phyloP scores from a whole-genome alignment of 768 basidiomycete species.

The Suillus paluster region DNA sequence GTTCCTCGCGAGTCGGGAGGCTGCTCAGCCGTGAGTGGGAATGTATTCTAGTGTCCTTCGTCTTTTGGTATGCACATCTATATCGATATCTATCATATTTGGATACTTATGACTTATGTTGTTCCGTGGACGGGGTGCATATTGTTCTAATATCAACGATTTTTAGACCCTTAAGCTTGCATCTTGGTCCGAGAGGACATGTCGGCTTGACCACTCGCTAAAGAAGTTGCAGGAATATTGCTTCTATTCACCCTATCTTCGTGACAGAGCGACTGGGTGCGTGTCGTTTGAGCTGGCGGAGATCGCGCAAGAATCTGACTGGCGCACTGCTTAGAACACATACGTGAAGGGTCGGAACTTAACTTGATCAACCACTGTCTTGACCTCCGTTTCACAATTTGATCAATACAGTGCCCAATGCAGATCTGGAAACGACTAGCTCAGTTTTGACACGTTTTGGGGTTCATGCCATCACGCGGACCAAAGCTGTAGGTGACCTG shows the following conservation, averaged over 20 bases:
- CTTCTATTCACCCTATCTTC: not conserved
- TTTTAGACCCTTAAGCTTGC: not conserved
- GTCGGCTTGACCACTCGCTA: not conserved
- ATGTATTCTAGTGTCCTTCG: not conserved
- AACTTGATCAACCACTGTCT: not conserved
- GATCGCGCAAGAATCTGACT: not conserved
- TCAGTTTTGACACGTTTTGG: not conserved
- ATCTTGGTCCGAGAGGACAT: not conserved
- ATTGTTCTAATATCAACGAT: not conserved
- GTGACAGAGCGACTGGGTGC: not conserved
- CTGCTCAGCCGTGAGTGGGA: constrained; percentile 17
- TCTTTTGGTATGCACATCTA: constrained; percentile 6
- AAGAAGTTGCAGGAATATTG: not conserved
- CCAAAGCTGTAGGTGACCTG: not conserved
- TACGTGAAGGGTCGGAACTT: not conserved
- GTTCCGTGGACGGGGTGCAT: not conserved
- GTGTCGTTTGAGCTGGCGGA: not conserved
- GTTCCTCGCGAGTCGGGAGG: constrained; percentile 45
- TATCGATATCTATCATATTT: not conserved
- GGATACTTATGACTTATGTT: constrained; percentile 1
- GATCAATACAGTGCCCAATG: not conserved
- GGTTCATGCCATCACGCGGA: not conserved
- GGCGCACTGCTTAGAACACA: not conserved
- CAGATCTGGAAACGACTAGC: not conserved
- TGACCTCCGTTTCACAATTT: not conserved